Evolutionary conservation across 495 filamentous ascomycete genomes (phyloP), one percentile per base, ranked within the genome.

Genomic region (Lophiostoma macrostomum): DNA sequence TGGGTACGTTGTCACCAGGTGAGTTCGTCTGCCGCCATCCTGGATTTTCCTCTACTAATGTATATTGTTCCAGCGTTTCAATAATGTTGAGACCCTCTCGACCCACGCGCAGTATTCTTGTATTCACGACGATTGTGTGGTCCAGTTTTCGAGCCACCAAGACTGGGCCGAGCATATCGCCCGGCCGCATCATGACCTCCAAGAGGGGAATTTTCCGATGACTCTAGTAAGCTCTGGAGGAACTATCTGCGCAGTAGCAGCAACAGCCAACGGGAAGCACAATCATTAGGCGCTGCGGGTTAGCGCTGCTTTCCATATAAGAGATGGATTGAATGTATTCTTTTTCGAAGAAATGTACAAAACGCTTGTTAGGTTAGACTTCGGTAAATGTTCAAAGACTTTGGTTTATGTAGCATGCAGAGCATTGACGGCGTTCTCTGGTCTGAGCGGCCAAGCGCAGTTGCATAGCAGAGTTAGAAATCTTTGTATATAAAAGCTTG

Each of bases 1-100:
- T 62, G 58, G 58, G 42, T 56, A 4, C 60, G 44, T 23, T 62
- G 58, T 22, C 58, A 53, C 25, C 22, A 61, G 58, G 58, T 52
- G 31, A 51, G 44, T 53, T 12, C 34, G 20, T 31, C 22, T 37
- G 45, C 6, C 37, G 35, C 23, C 24, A 18, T 51, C 29, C 47
- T 24, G 6, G 23, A 40, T 0, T 51, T 13, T 5, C 19, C 32
- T 27, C 8, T 41, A n/a, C 32, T 35, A 48, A 37, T 23, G 47
- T 41, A 22, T 14, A n/a, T 41, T 19, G n/a, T 40, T 13, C 52
- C 23, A 62, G 58, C 58, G 54, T 1, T 58, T 58, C 37, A 46
- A 53, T 11, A 53, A 43, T 43, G 13, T 62, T 14, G 36, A 30
- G 20, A 25, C 41, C 5, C 47, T 48, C 22, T 42, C 24, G 6